These are phyloP conservation scores for Aureobasidium subglaciale DNA, from an alignment of 2,329 filamentous ascomycete species.

Conservation along the genomic window DNA sequence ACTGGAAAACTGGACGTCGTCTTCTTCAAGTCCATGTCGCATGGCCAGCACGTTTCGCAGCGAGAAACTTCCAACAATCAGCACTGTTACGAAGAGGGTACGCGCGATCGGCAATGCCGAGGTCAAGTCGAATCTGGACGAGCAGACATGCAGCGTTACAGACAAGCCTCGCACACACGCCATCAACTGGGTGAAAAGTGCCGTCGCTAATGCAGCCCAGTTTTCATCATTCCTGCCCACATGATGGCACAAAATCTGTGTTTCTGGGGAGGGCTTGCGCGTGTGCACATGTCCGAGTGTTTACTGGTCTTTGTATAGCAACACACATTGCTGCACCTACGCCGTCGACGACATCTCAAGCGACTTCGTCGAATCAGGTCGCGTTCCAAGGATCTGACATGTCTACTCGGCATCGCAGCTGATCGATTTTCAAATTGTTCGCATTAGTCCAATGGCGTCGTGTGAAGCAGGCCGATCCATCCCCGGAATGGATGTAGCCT, in stretches of 20 bases:
- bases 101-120: neutral
- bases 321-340: neutral
- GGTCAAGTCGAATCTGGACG: neutral
- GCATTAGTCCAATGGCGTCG: neutral
- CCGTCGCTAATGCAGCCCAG: constrained; percentile 11
- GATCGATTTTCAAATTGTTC: neutral
- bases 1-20: neutral
- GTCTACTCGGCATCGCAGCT: neutral
- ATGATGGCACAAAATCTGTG: constrained; percentile 2
- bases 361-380: neutral
- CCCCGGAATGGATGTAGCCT: neutral
- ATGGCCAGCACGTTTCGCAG: neutral
- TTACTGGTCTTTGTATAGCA: constrained; percentile 7
- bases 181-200: neutral
- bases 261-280: neutral
- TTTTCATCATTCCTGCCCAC: neutral
- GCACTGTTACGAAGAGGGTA: neutral
- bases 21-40: neutral
- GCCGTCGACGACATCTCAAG: neutral
- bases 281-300: neutral
- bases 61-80: neutral
- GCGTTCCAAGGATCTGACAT: constrained; percentile 7
- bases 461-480: neutral
- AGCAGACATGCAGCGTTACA: neutral
- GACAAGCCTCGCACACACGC: neutral